Evolutionary conservation across 2,329 filamentous ascomycete species (phyloP), one percentile per base, ranked within the genome.

Genomic region (Xylaria sp.): DNA sequence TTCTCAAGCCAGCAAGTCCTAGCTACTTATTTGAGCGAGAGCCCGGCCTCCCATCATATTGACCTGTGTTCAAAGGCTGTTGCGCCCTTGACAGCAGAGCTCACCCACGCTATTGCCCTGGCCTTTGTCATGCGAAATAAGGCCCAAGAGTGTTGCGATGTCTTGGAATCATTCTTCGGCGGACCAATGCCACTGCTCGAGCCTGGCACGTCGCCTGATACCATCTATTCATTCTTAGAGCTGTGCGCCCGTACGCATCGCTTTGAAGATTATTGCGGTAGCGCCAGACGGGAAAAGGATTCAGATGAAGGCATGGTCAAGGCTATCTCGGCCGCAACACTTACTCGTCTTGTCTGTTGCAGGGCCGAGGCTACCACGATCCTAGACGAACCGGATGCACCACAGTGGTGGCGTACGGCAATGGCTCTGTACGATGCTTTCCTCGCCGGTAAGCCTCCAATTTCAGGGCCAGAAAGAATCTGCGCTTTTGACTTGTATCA

Each of bases 401-500:
- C 18, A 55, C 68, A 70, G 32, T 70, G 64, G 60, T 70, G 68
- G 68, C 60, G 25, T 58, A 61, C 54, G 27, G 68, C 68, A n/a
- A 68, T 67, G 64, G 37, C 13, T 27, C 35, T 67, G 23, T 65
- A 70, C 32, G 65, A 67, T 44, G 55, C 61, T 21, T 70, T 65
- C 21, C 42, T 65, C n/a, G 29, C 60, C 37, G 13, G 29, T 44
- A 13, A 44, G 48, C 8, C 13, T 51, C 50, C 60, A 25, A 61
- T 16, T 32, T 53, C 60, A 18, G 35, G 35, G 27, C 37, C 51
- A 40, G 68, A 70, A 25, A 70, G 55, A 23, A 62, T 70, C 12
- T 67, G 68, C 58, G 63, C 64, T 18, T 64, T 53, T 54, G 68
- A 70, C 40, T 65, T 63, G 51, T 55, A 66, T 66, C 47, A 21